Conservation (phyloP, 2,329 filamentous ascomycete genomes). For the Cytospora piceicola region DNA sequence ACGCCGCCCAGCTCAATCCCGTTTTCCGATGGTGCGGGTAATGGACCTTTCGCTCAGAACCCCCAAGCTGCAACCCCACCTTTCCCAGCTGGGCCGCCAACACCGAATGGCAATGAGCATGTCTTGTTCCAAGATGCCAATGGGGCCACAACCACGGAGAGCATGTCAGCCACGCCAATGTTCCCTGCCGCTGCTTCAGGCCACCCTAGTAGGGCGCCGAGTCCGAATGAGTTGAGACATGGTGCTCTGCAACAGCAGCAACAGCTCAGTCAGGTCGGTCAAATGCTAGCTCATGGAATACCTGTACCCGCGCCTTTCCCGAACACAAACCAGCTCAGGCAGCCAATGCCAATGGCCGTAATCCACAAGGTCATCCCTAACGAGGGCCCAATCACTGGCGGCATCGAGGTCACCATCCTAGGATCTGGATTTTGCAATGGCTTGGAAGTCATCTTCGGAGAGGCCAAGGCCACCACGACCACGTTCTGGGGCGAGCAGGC, state of each 20-base stretch:
- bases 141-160: slow-evolving; percentile 68
- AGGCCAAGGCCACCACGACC: slow-evolving; percentile 66
- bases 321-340: slow-evolving; percentile 20
- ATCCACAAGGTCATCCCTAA: slow-evolving; percentile 84
- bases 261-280: slow-evolving; percentile 32
- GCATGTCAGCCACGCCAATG: slow-evolving; percentile 64
- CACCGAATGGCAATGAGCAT: slow-evolving; percentile 68
- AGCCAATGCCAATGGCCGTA: slow-evolving; percentile 51
- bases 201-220: slow-evolving; percentile 77
- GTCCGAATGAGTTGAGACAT: slow-evolving; percentile 62
- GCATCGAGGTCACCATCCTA: slow-evolving; percentile 84
- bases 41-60: slow-evolving; percentile 51
- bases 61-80: slow-evolving; percentile 44
- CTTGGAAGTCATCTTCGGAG: slow-evolving; percentile 84
- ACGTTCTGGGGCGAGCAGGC: slow-evolving; percentile 81
- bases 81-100: slow-evolving; percentile 65
- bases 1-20: slow-evolving; percentile 48
- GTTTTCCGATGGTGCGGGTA: slow-evolving; percentile 48
- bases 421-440: slow-evolving; percentile 78
- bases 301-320: slow-evolving; percentile 21
- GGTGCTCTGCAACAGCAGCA: slow-evolving; percentile 47
- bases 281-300: slow-evolving; percentile 23
- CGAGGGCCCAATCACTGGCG: slow-evolving; percentile 80
- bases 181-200: slow-evolving; percentile 74
- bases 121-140: slow-evolving; percentile 59